Conservation (phyloP, 2,329 filamentous ascomycete species). For the Aureobasidium sp. region DNA sequence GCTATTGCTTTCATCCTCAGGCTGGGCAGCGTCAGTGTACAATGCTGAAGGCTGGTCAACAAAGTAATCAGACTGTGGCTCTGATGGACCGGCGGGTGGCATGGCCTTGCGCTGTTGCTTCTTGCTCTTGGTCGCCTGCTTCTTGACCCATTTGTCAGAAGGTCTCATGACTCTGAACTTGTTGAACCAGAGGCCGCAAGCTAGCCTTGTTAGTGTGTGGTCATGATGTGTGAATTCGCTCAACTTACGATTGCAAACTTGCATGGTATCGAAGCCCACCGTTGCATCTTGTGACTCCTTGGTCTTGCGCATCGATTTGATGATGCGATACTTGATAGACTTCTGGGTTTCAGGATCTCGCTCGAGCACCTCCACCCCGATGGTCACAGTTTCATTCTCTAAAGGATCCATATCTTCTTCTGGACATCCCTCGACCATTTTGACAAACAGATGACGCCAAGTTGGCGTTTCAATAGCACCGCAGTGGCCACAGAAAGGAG, state of each 20-base stretch:
- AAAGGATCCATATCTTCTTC: constrained; percentile 63
- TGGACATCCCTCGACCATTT: constrained; percentile 63
- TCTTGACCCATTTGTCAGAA: constrained; percentile 61
- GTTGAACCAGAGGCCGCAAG: constrained; percentile 89
- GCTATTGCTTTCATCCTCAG: constrained; percentile 13
- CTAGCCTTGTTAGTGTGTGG: constrained; percentile 30
- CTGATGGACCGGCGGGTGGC: constrained; percentile 11
- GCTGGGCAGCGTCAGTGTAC: constrained; percentile 17
- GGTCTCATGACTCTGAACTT: constrained; percentile 84
- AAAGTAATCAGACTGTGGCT: constrained; percentile 16
- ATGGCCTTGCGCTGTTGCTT: constrained; percentile 25
- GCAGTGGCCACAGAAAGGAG: constrained; percentile 85
- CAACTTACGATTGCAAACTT: constrained; percentile 78
- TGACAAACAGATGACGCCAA: constrained; percentile 90
- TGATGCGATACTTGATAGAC: constrained; percentile 61
- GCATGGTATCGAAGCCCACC: constrained; percentile 57
- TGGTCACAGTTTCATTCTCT: constrained; percentile 64
- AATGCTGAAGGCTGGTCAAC: constrained; percentile 16
- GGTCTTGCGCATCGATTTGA: constrained; percentile 67
- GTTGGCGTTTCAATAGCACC: constrained; percentile 93
- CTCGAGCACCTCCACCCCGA: constrained; percentile 63
- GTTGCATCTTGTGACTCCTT: constrained; percentile 21
- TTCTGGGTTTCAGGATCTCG: constrained; percentile 53
- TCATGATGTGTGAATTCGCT: background rate
- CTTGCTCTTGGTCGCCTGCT: constrained; percentile 23